Evolutionary conservation across 2,329 filamentous ascomycete genomes (phyloP), one percentile per base, ranked within the genome.

Genomic region (Colletotrichum coccodes): DNA sequence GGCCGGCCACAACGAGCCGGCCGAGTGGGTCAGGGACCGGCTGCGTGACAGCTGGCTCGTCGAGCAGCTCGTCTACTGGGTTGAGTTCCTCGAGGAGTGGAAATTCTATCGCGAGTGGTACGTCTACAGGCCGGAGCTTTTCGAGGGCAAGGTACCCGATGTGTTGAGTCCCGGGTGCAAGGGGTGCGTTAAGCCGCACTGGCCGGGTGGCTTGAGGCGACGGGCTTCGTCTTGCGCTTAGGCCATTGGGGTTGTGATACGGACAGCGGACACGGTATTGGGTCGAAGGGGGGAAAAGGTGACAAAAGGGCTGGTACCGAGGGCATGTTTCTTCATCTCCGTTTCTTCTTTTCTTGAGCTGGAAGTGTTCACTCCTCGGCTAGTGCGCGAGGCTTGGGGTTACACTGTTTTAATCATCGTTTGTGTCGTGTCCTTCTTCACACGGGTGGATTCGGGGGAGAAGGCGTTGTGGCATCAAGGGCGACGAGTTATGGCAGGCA

Each of bases 31-130:
- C 18, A 26, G 46, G 9, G 70, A 71, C 54, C 49, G 68, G 6
- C 64, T 70, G 36, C 62, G 70, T 26, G 70, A 71, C 56, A 68
- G 68, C 68, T 71, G 70, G 70, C 67, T 71, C 38, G 59, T 71
- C 46, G 70, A 71, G 68, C 70, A 70, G 56, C 70, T 71, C 26
- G 70, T 54, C 14, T 71, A 71, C 60, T 71, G 70, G 70, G 68
- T 64, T 5, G 70, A 71, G 46, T 71, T 59, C 50, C 70, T 71
- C 36, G 56, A 71, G 44, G 70, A 70, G 63, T 71, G 70, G 70
- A 71, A 71, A 57, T 71, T 42, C 3, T 71, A 71, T 28, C 70
- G 70, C 23, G 70, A 71, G 57, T 71, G 65, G 59, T 71, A 71
- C 47, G 57, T 71, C 50, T 71, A 64, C 60, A 57, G 61, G 34